A percentile compares a stretch with the other conserved stretches of the same genome.
Evolutionary conservation across 2,329 filamentous ascomycete species (phyloP).

Genomic region (Polychaeton citri): DNA sequence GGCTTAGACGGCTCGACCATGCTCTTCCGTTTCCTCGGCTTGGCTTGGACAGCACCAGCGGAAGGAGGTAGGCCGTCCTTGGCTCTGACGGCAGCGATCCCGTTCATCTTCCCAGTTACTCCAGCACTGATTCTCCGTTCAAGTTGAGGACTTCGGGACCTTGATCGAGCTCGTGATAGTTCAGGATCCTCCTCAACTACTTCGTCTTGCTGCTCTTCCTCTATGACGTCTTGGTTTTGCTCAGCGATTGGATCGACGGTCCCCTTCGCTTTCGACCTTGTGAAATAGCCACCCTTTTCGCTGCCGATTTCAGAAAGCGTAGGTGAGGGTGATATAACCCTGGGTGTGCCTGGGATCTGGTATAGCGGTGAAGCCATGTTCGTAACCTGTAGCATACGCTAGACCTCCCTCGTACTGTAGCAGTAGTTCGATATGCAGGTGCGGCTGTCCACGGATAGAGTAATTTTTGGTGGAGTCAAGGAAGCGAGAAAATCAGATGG

Average conservation of each 20-base stretch:
- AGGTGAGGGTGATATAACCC: conserved; percentile 82
- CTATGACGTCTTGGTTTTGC: conserved; percentile 17
- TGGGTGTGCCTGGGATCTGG: conserved; percentile 61
- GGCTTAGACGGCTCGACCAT: background rate
- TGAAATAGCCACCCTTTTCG: conserved; percentile 49
- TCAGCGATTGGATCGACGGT: conserved; percentile 51
- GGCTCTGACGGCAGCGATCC: conserved; percentile 5
- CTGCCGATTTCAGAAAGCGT: conserved; percentile 49
- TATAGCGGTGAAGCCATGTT: conserved; percentile 32
- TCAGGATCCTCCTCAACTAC: conserved; percentile 37
- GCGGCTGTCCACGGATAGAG: too few species aligned
- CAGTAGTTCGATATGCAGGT: too few species aligned
- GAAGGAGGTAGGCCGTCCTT: background rate
- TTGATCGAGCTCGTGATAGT: conserved; percentile 46
- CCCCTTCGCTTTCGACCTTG: conserved; percentile 59
- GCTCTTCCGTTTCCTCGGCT: background rate
- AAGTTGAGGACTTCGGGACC: conserved; percentile 55
- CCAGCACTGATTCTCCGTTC: conserved; percentile 9
- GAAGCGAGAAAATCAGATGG: too few species aligned
- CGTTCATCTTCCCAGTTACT: conserved; percentile 11
- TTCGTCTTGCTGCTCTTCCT: conserved; percentile 3
- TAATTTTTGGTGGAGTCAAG: too few species aligned
- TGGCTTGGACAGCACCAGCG: background rate
- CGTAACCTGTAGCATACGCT: background rate
- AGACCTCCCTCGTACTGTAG: too few species aligned